A percentile compares a stretch with the other conserved stretches of the same genome.
Conservation (phyloP, 495 filamentous ascomycete genomes). For the Bathelium albidoporum region DNA sequence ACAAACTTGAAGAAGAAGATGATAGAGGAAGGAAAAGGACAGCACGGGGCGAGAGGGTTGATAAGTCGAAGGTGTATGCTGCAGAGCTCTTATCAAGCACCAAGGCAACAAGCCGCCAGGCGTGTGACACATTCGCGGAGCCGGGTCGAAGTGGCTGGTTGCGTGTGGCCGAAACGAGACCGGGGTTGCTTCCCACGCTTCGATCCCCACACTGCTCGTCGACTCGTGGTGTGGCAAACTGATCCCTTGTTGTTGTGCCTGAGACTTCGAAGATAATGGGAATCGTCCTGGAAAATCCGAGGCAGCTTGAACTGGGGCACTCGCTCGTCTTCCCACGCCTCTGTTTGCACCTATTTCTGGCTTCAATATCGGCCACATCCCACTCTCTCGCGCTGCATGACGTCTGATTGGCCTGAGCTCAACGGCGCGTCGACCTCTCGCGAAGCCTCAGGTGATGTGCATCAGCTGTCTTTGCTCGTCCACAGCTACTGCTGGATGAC, state of each 20-base stretch:
- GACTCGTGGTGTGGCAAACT: too few relatives aligned
- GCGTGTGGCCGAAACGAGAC: background rate
- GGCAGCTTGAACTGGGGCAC: background rate
- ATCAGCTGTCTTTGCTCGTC: background rate
- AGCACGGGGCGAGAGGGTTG: background rate
- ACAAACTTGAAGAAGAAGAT: background rate
- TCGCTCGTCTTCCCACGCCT: too few relatives aligned
- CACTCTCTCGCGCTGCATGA: background rate
- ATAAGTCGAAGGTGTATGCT: background rate
- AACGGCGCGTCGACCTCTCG: background rate
- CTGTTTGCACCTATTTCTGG: too few relatives aligned
- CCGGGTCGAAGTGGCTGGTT: background rate
- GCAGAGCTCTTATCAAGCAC: conserved; percentile 2
- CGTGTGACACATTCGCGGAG: background rate
- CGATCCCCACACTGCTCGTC: too few relatives aligned
- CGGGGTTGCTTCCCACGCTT: too few relatives aligned
- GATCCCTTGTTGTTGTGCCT: too few relatives aligned
- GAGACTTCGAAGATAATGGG: too few relatives aligned
- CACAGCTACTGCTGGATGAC: background rate
- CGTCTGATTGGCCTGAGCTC: conserved; percentile 2
- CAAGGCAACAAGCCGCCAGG: too few relatives aligned
- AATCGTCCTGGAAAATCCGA: too few relatives aligned
- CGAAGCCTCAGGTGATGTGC: background rate
- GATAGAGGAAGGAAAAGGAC: conserved; percentile 5
- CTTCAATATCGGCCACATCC: background rate